A percentile compares a stretch with the other conserved stretches of the same genome.
Evolutionary conservation across 1,284 basidiomycete species (phyloP).

Genomic region (Xerocomus nothofagi): DNA sequence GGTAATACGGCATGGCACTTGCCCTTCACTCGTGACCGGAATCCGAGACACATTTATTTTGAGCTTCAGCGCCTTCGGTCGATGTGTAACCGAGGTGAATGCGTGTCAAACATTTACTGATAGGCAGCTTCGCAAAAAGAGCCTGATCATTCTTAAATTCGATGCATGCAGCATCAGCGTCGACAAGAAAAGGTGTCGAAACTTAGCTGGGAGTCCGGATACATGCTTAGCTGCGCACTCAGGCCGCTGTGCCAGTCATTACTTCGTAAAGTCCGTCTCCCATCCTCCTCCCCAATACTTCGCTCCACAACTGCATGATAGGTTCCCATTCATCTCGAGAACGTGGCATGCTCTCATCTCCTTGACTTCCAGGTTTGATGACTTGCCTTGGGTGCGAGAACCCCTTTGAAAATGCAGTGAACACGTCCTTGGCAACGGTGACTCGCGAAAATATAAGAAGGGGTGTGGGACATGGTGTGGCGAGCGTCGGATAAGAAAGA

Average conservation of each 20-base stretch:
- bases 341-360: constrained; percentile 64
- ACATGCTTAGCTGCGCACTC: background rate
- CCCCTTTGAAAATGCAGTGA: constrained; percentile 57
- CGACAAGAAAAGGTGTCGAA: background rate
- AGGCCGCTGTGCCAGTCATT: constrained; percentile 41
- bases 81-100: background rate
- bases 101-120: background rate
- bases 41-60: background rate
- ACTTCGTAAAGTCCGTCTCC: constrained; percentile 78
- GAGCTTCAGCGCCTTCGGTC: background rate
- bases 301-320: constrained; percentile 87
- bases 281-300: constrained; percentile 57
- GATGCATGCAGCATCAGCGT: too few species aligned
- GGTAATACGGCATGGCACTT: too few species aligned
- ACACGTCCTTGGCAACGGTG: constrained; percentile 43
- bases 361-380: constrained; percentile 10
- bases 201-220: background rate
- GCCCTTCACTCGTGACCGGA: background rate
- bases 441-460: constrained; percentile 60
- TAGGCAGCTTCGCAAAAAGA: background rate
- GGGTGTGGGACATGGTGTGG: constrained; percentile 56
- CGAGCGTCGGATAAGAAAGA: constrained; percentile 70
- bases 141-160: too few species aligned
- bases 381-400: constrained; percentile 54
- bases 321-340: constrained; percentile 77